A percentile compares a stretch with the other conserved stretches of the same genome.
phyloP scores from a whole-genome alignment of 108 stramenopile genomes.

The Skeletonema costatum region DNA sequence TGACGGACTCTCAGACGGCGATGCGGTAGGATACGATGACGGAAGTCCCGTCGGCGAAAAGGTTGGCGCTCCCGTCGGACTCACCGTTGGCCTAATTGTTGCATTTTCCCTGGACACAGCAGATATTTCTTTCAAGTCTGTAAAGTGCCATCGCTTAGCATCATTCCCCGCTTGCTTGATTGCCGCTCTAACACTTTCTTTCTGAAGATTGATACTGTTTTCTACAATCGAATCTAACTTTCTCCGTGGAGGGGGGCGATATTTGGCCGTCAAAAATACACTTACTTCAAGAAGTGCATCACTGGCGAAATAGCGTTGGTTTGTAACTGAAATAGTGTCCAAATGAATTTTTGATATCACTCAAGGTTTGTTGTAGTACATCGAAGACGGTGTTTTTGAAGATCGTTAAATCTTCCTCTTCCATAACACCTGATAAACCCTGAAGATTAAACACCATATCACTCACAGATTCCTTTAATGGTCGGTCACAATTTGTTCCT shows the following conservation, averaged over 20 bases:
- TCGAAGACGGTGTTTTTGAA: not conserved
- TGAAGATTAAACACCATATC: not conserved
- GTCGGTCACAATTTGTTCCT: not conserved
- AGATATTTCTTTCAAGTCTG: not conserved
- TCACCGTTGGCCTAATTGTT: constrained; percentile 2
- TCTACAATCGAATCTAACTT: not conserved
- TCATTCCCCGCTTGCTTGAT: not conserved
- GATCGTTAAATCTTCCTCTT: not conserved
- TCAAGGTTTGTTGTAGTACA: not conserved
- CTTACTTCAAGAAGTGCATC: not conserved
- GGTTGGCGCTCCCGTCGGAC: not conserved
- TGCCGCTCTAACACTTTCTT: not conserved
- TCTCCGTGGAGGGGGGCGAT: constrained; percentile 1
- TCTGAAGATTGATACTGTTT: constrained; percentile 4
- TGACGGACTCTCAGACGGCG: not conserved
- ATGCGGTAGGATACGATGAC: not conserved
- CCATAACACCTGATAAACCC: not conserved
- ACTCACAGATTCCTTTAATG: not conserved
- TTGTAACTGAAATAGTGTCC: not conserved
- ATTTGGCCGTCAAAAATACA: not conserved
- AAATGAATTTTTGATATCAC: not conserved
- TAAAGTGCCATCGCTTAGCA: not conserved
- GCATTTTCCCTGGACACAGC: not conserved
- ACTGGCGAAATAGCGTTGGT: not conserved
- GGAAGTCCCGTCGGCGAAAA: not conserved